A percentile compares a stretch with the other conserved stretches of the same genome.
Evolutionary conservation across 805 yeast genomes (phyloP).

Genomic region (Starmera dryadoides): DNA sequence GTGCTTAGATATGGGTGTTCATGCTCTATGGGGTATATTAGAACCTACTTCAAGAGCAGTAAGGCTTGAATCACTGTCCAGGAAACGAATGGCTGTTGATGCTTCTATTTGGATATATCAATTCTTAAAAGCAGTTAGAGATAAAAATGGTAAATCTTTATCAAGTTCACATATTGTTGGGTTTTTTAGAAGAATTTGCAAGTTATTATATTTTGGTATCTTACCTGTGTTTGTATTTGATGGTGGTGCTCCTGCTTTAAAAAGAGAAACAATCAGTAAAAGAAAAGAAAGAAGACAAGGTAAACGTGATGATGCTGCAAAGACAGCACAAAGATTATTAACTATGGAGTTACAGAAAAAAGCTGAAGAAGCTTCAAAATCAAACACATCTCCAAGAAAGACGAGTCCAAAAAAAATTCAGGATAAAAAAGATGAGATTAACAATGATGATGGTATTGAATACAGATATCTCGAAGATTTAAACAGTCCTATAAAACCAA

Average conservation of each 20-base stretch:
- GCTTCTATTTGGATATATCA: slow-evolving; percentile 99
- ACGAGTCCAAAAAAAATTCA: background rate
- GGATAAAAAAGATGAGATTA: background rate
- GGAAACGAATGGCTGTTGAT: slow-evolving; percentile 84
- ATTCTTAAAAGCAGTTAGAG: slow-evolving; percentile 90
- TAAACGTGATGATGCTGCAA: slow-evolving; percentile 56
- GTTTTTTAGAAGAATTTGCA: slow-evolving; percentile 89
- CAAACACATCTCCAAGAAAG: slow-evolving; percentile 7
- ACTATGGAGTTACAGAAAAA: slow-evolving; percentile 68
- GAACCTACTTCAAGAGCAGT: slow-evolving; percentile 91
- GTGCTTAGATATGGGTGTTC: slow-evolving; percentile 73
- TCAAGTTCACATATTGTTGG: slow-evolving; percentile 89
- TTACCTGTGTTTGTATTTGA: slow-evolving; percentile 89
- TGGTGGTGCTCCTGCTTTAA: slow-evolving; percentile 87
- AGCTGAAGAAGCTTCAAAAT: slow-evolving; percentile 3
- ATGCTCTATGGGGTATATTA: slow-evolving; percentile 85
- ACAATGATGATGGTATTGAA: slow-evolving; percentile 19
- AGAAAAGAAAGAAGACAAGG: slow-evolving; percentile 74
- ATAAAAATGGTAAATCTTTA: slow-evolving; percentile 70
- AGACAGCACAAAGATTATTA: slow-evolving; percentile 73
- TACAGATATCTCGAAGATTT: slow-evolving; percentile 30
- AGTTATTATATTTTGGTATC: slow-evolving; percentile 79
- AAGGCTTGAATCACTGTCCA: slow-evolving; percentile 72
- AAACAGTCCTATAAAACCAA: slow-evolving; percentile 6
- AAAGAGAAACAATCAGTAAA: slow-evolving; percentile 66